Evolutionary conservation across 371 early-diverging fungal genomes (phyloP), one percentile per base, ranked within the genome.

Genomic region (Mucor lusitanicus): DNA sequence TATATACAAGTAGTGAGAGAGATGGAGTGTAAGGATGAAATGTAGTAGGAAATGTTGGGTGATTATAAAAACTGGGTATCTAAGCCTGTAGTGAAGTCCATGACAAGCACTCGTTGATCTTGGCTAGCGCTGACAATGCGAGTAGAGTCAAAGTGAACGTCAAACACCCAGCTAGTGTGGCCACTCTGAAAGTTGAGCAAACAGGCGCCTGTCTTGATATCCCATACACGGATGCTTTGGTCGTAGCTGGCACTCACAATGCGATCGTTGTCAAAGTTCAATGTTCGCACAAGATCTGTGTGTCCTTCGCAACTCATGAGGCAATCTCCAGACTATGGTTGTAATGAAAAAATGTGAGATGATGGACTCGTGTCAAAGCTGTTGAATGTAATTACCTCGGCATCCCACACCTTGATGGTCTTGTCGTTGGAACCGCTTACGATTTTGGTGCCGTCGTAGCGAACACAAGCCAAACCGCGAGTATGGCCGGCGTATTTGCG

Each of bases 371-470:
- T 48, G 55, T 50, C 23, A 19, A 9, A 63, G 44, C 39, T 35
- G 35, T 17, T 28, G 62, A 65, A 71, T 6, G 9, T 46, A 46
- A 46, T 46, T 46, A 46, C 77, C 71, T 75, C 83, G 1, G 93
- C 91, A 71, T 96, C 90, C 99, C 99, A 99, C 5, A 99, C 81
- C 71, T 91, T 90, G 72, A 99, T 95, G 12, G 96, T 92, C 71
- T 90, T 88, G 77, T 99, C 99, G 78, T 97, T 92, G 15, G 96
- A 96, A 8, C 98, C 99, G 15, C 95, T 94, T 0, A 97, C 94
- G 46, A 98, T 92, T 11, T 85, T 80, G 59, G 88, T 85, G 19
- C 97, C 96, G 73, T 95, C 94, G 74, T 89, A 98, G 66, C 96
- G 97, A 35, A 97, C 94, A 73, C 96, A 97, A 0, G 99, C 95